Conservation (phyloP, 495 filamentous ascomycete species). For the Neurospora sublineolata region DNA sequence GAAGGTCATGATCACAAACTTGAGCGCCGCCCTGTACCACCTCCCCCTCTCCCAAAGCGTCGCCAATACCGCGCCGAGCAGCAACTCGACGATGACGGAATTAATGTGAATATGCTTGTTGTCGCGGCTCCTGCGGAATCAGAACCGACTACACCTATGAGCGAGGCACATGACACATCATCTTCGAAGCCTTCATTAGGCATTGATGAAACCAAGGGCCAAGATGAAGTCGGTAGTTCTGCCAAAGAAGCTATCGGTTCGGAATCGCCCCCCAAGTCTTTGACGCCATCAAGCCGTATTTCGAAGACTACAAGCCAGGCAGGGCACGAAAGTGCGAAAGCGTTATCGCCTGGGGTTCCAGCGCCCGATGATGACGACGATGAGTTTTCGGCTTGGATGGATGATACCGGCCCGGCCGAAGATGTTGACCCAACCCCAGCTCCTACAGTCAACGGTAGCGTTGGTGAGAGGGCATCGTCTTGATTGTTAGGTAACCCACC, state of each 20-base stretch:
- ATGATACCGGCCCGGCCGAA: slow-evolving; percentile 10
- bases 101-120: slow-evolving; percentile 41
- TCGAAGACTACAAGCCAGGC: background rate
- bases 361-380: slow-evolving; percentile 2
- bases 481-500: background rate
- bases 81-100: slow-evolving; percentile 26
- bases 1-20: slow-evolving; percentile 15
- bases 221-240: background rate
- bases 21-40: slow-evolving; percentile 33
- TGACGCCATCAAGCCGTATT: background rate
- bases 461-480: background rate
- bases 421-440: background rate
- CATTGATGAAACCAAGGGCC: slow-evolving; percentile 17
- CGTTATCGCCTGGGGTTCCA: background rate
- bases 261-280: background rate
- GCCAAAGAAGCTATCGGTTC: background rate
- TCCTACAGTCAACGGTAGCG: background rate
- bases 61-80: slow-evolving; percentile 17
- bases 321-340: background rate
- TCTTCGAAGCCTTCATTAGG: slow-evolving; percentile 36
- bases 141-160: slow-evolving; percentile 43
- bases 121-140: slow-evolving; percentile 47
- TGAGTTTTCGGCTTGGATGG: slow-evolving; percentile 27
- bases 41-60: slow-evolving; percentile 28
- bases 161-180: slow-evolving; percentile 10